Base-by-base conservation (phyloP, 306 rosid genomes). In the Cucumis cinereus region DNA sequence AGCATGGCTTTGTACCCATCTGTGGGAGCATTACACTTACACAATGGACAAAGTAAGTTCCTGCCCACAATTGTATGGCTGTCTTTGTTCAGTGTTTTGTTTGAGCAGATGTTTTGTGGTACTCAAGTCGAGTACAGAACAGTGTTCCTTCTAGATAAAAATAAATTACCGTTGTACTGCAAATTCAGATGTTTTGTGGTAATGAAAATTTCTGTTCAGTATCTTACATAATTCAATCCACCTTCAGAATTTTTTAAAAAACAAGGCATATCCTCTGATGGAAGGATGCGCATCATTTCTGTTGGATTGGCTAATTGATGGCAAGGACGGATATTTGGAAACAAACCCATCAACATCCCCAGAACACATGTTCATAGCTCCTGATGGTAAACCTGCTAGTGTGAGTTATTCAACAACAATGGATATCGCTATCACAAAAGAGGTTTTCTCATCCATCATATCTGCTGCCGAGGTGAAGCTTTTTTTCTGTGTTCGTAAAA, bases 331-430 rank as follows among this genome's bases (percentile, higher is more conserved):
- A 80, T 87, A 79, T 73, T 84, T 93, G 64, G 92, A 93, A 88
- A 93, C 98, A 71, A 93, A 93, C 82, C 98, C 98, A 26, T 91
- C 98, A 75, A 93, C 98, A 77, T 93, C 98, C 70, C 98, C 98
- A 1, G 98, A 93, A 83, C 98, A 93, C 86, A 87, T 90, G 97
- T 93, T 93, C 79, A 76, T 62, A 63, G 93, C 98, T 64, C 90
- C 98, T 64, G 96, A 86, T 69, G 83, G 88, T 73, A 90, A 91
- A 82, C 90, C 75, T 52, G 98, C 98, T 67, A 91, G 98, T 75
- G 98, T 93, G 79, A 90, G 96, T 90, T 93, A 90, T 91, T 93
- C 98, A 71, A 73, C 98, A 77, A 93, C 97, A 80, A 93, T 93
- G 97, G 98, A 93, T 88, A 87, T 91, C 33, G 83, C 97, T 72